A percentile compares a stretch with the other conserved stretches of the same genome.
phyloP scores from a whole-genome alignment of 1,139 yeast species.

The Geotrichum fermentans region DNA sequence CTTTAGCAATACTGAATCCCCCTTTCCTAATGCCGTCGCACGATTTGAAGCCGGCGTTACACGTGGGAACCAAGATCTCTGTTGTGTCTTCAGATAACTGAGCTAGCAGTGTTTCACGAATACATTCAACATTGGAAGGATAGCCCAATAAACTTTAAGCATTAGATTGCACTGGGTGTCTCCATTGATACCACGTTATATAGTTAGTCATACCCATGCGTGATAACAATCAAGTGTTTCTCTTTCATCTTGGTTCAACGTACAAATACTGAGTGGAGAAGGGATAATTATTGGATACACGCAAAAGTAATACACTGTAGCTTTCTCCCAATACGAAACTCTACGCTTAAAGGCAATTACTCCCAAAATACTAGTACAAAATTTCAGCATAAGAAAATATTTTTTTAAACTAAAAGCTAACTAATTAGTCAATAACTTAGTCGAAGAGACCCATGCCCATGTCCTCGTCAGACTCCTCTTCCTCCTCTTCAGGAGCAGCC shows the following conservation, averaged over 20 bases:
- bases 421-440: too few species aligned
- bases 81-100: constrained; percentile 39
- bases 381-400: too few species aligned
- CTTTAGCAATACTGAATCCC: constrained; percentile 63
- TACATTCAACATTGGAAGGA: constrained; percentile 62
- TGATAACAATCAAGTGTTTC: constrained; percentile 62
- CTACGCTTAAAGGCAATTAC: too few species aligned
- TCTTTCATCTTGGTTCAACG: too few species aligned
- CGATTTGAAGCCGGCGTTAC: constrained; percentile 69
- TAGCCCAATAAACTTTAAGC: constrained; percentile 69
- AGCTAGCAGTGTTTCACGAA: constrained; percentile 51
- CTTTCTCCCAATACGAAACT: background rate
- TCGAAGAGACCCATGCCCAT: constrained; percentile 99
- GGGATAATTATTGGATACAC: too few species aligned
- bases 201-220: constrained; percentile 82
- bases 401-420: too few species aligned
- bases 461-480: constrained; percentile 71
- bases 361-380: too few species aligned
- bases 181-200: too few species aligned
- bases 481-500: constrained; percentile 74
- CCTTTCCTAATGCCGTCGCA: constrained; percentile 77
- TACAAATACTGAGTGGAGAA: too few species aligned
- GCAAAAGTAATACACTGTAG: too few species aligned
- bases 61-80: constrained; percentile 57
- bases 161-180: too few species aligned